These are phyloP conservation scores for Mollisiaceae sp. DNA, from an alignment of 2,329 filamentous ascomycete species.

Conservation along the genomic window DNA sequence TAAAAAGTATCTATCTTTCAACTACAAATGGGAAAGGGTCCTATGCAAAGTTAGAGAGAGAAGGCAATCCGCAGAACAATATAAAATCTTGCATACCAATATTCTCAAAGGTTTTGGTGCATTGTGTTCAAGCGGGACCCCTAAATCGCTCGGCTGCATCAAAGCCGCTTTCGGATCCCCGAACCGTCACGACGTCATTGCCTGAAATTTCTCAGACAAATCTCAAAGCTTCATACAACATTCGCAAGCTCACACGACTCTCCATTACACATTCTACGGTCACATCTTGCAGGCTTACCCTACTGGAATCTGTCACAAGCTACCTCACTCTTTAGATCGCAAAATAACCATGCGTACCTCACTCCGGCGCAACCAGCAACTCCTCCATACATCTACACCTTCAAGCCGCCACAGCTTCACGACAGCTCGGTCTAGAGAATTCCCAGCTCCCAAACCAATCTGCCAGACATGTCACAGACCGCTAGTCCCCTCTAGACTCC, in stretches of 20 bases:
- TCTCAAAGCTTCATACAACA: slow-evolving; percentile 1
- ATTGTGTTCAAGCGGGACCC: not conserved
- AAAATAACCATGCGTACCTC: not conserved
- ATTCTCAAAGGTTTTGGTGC: not conserved
- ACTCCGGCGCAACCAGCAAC: slow-evolving; percentile 8
- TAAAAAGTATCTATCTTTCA: not conserved
- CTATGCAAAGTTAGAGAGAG: not conserved
- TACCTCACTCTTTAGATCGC: not conserved
- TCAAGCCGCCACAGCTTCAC: not conserved
- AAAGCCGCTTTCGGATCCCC: not conserved
- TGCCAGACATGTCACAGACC: slow-evolving; percentile 3
- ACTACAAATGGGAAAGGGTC: not conserved
- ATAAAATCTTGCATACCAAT: too few relatives aligned
- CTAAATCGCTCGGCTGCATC: not conserved
- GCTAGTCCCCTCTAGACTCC: not conserved
- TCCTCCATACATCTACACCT: not conserved
- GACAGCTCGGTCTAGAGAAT: not conserved
- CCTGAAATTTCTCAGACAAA: slow-evolving; percentile 8
- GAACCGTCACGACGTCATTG: slow-evolving; percentile 9
- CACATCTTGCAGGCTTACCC: not conserved
- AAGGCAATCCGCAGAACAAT: not conserved
- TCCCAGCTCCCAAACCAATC: not conserved
- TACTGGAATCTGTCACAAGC: not conserved
- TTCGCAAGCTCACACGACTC: not conserved
- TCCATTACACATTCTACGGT: not conserved